Evolutionary conservation across 148 eudicot genomes (phyloP), one percentile per base, ranked within the genome.

Genomic region (Tetragonia tetragonoides): DNA sequence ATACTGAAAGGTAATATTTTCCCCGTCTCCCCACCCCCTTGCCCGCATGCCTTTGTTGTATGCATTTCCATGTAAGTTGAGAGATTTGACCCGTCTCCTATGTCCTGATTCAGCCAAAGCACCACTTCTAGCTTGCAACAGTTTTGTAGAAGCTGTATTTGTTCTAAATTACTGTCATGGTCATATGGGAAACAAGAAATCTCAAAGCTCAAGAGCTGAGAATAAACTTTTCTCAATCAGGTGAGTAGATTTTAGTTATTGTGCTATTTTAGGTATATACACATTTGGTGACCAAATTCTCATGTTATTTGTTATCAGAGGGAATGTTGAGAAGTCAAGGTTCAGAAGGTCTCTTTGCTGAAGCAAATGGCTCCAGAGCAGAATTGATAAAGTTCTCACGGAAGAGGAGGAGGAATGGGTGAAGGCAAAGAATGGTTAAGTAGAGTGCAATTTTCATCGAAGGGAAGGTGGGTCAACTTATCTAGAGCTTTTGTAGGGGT

Each of bases 321-420:
- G 99, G 21, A 90, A 90, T 79, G 93, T 93, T 75, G 93, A 88
- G 75, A 82, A 74, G 60, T 87, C 97, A 34, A 90, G 97, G 90
- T 86, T 89, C 64, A 80, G 87, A 82, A 87, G 99, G 81, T 81
- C 60, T 93, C 94, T 5, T 83, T 95, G 85, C 83, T 95, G 81
- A 93, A 93, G 86, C 99, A 95, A 84, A 95, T 95, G 99, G 95
- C 97, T 81, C 97, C 97, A 3, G 99, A 93, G 77, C 99, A 93
- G 97, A n/a, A n/a, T n/a, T n/a, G n/a, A n/a, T n/a, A n/a, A n/a
- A n/a, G n/a, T n/a, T n/a, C n/a, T n/a, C n/a, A n/a, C n/a, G n/a
- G n/a, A n/a, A n/a, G n/a, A n/a, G n/a, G n/a, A n/a, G n/a, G n/a
- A n/a, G n/a, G n/a, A n/a, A n/a, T n/a, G n/a, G n/a, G n/a, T n/a